Percentiles rank a stretch among this genome's conserved stretches.
Conservation (phyloP, 2,329 filamentous ascomycete genomes). For the Metarhizium brunneum region DNA sequence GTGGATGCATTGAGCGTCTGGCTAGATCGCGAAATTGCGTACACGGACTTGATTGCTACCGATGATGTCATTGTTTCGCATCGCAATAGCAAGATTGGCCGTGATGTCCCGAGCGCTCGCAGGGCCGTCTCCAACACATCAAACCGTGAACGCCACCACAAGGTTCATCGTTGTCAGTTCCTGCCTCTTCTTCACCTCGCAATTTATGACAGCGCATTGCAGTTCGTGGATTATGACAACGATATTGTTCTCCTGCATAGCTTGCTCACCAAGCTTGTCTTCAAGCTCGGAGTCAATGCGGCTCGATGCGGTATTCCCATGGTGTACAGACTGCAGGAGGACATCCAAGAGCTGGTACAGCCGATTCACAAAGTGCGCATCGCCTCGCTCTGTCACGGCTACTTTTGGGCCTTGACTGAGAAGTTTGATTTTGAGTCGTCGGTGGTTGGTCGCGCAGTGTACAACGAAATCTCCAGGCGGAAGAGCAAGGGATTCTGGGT, state of each 20-base stretch:
- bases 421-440: conserved; percentile 69
- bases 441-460: conserved; percentile 58
- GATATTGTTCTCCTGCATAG: conserved; percentile 72
- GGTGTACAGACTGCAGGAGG: conserved; percentile 81
- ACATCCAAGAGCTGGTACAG: conserved; percentile 58
- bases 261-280: conserved; percentile 64
- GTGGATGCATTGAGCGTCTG: conserved; percentile 75
- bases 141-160: conserved; percentile 44
- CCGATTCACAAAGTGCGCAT: conserved; percentile 67
- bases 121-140: conserved; percentile 63
- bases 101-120: conserved; percentile 38
- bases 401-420: conserved; percentile 72
- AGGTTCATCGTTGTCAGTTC: conserved; percentile 56
- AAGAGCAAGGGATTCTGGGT: conserved; percentile 73
- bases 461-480: conserved; percentile 66
- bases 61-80: conserved; percentile 44
- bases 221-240: conserved; percentile 60
- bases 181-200: conserved; percentile 74
- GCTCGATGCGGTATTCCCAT: conserved; percentile 73
- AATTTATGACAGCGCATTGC: conserved; percentile 79
- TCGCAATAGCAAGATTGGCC: conserved; percentile 31
- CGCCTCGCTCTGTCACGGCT: conserved; percentile 79
- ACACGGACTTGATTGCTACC: conserved; percentile 51
- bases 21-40: conserved; percentile 71
- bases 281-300: conserved; percentile 74